Percentiles rank a stretch among this genome's conserved stretches.
These are phyloP conservation scores for Aschersonia sp. DNA, from an alignment of 2,329 filamentous ascomycete species.

Conservation along the genomic window DNA sequence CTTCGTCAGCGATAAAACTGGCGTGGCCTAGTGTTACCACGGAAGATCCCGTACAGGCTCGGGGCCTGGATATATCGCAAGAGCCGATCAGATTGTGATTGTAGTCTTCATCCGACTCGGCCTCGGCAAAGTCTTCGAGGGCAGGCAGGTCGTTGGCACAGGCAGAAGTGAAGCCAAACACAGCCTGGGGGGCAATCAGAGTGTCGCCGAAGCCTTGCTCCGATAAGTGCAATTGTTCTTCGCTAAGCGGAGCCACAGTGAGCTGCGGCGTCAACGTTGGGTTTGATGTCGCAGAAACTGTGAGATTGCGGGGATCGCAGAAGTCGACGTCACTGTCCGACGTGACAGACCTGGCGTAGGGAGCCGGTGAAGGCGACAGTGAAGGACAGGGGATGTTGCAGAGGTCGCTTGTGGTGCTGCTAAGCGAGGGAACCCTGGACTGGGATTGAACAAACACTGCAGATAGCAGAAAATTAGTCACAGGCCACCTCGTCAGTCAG, in stretches of 20 bases:
- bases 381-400: slow-evolving; percentile 69
- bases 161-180: slow-evolving; percentile 38
- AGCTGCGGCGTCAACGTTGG: slow-evolving; percentile 44
- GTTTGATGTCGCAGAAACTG: slow-evolving; percentile 44
- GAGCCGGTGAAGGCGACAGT: slow-evolving; percentile 74
- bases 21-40: slow-evolving; percentile 59
- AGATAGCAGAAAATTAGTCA: slow-evolving; percentile 20
- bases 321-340: slow-evolving; percentile 68
- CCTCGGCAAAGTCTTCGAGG: slow-evolving; percentile 78
- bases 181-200: slow-evolving; percentile 20
- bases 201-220: slow-evolving; percentile 35
- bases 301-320: slow-evolving; percentile 84
- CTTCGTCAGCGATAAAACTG: slow-evolving; percentile 62
- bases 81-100: slow-evolving; percentile 49
- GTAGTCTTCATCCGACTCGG: slow-evolving; percentile 86
- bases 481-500: slow-evolving; percentile 5
- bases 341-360: slow-evolving; percentile 54
- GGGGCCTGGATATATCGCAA: slow-evolving; percentile 54
- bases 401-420: slow-evolving; percentile 52
- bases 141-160: slow-evolving; percentile 47
- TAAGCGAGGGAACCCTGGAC: slow-evolving; percentile 43
- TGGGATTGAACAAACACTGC: slow-evolving; percentile 36
- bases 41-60: slow-evolving; percentile 53
- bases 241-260: slow-evolving; percentile 48
- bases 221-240: slow-evolving; percentile 41